A percentile compares a stretch with the other conserved stretches of the same genome.
phyloP scores from a whole-genome alignment of 176 grass and related monocot genomes.

The Cenchrus americanus region DNA sequence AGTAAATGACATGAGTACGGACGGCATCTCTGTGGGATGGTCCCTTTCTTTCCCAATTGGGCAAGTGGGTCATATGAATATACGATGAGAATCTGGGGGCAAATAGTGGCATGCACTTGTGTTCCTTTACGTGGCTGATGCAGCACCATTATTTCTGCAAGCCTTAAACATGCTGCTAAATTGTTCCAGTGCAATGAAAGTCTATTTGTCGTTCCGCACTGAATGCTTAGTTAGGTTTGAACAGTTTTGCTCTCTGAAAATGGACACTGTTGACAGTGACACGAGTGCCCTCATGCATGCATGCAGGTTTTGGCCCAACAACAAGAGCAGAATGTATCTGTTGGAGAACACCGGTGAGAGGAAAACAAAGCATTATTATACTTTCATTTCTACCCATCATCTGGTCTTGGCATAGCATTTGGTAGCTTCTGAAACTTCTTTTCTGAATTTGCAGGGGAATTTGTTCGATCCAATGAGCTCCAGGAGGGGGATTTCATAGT shows the following conservation, averaged over 20 bases:
- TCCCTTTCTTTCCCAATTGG: constrained; percentile 56
- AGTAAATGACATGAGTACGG: constrained; percentile 39
- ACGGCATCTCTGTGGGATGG: constrained; percentile 10
- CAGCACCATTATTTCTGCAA: constrained; percentile 5
- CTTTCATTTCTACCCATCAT: background rate
- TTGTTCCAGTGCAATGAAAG: background rate
- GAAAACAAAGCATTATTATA: background rate
- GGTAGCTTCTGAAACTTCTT: background rate
- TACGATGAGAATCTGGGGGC: constrained; percentile 30
- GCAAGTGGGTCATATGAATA: constrained; percentile 59
- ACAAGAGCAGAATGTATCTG: constrained; percentile 99
- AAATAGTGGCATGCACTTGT: constrained; percentile 47
- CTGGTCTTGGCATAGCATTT: background rate
- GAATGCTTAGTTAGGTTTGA: background rate
- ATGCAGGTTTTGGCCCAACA: constrained; percentile 96
- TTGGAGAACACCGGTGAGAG: constrained; percentile 82
- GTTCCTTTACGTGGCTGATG: background rate
- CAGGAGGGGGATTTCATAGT: constrained; percentile 92
- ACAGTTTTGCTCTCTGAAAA: background rate
- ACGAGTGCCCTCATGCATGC: constrained; percentile 3
- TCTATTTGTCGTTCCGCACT: background rate
- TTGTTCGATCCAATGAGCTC: constrained; percentile 77
- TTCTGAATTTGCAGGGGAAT: constrained; percentile 60
- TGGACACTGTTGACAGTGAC: background rate
- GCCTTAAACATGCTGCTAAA: background rate